Percentiles rank a stretch among this genome's conserved stretches.
phyloP scores from a whole-genome alignment of 306 rosid genomes.

The Casuarina cunninghamiana region DNA sequence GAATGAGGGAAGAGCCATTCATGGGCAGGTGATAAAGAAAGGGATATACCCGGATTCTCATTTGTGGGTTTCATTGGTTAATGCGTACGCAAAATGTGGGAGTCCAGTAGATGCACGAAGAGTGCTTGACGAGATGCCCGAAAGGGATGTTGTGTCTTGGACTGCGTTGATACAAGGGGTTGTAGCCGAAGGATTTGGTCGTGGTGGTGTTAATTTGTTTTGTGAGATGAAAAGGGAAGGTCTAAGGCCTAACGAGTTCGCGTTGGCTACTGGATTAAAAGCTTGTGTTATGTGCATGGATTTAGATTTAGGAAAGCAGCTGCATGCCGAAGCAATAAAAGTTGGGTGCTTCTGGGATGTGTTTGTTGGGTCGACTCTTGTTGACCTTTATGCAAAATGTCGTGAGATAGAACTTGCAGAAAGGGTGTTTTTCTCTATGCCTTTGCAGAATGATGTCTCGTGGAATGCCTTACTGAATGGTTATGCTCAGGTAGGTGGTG shows the following conservation, averaged over 20 bases:
- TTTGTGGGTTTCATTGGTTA: constrained; percentile 31
- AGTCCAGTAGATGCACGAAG: constrained; percentile 14
- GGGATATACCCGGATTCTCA: constrained; percentile 35
- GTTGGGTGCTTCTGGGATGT: constrained; percentile 23
- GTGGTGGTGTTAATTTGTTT: constrained; percentile 32
- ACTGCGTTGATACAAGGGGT: constrained; percentile 36
- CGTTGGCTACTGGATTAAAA: constrained; percentile 33
- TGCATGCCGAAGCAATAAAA: constrained; percentile 32
- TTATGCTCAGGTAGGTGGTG: constrained; percentile 28
- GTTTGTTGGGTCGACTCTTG: constrained; percentile 39
- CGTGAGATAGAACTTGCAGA: constrained; percentile 35
- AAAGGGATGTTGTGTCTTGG: constrained; percentile 42
- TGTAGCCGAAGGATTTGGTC: constrained; percentile 30
- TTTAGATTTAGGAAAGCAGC: constrained; percentile 36
- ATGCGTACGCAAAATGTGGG: constrained; percentile 31
- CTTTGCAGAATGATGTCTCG: constrained; percentile 35
- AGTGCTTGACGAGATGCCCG: constrained; percentile 35
- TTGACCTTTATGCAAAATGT: constrained; percentile 41
- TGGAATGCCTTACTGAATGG: constrained; percentile 43
- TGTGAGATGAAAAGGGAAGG: constrained; percentile 35
- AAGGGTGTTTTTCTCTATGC: constrained; percentile 34
- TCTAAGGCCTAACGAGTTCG: constrained; percentile 34
- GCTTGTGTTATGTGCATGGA: constrained; percentile 36
- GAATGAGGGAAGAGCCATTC: constrained; percentile 39
- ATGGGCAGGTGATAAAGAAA: constrained; percentile 28